phyloP scores from a whole-genome alignment of 1,139 yeast genomes.

The Tardiomyces depauwii region DNA sequence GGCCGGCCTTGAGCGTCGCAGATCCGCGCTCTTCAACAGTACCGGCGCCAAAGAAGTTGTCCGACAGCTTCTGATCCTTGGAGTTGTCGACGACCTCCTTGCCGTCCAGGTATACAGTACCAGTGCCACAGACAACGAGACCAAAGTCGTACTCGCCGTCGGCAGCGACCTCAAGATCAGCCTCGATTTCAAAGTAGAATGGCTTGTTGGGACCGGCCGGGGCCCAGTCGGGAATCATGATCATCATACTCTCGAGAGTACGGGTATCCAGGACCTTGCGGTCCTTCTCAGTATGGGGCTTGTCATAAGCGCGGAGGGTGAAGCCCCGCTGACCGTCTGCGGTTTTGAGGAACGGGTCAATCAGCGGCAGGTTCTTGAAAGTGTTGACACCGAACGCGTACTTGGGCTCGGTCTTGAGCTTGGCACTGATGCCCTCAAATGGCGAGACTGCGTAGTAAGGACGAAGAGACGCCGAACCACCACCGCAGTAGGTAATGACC shows the following conservation, averaged over 20 bases:
- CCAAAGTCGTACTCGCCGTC: constrained; percentile 43
- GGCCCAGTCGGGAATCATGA: constrained; percentile 39
- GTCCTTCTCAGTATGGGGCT: constrained; percentile 28
- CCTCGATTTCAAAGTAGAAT: constrained; percentile 38
- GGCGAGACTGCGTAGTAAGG: constrained; percentile 40
- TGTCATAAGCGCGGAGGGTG: constrained; percentile 30
- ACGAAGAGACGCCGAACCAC: constrained; percentile 41
- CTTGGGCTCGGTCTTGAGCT: constrained; percentile 21
- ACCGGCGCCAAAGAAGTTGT: constrained; percentile 40
- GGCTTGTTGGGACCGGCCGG: constrained; percentile 22
- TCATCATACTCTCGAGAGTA: constrained; percentile 26
- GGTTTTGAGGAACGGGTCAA: constrained; percentile 18
- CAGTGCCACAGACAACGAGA: constrained; percentile 41
- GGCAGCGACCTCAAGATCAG: constrained; percentile 35
- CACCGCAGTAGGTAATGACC: constrained; percentile 35
- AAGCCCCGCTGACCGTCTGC: constrained; percentile 34
- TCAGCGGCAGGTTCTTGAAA: constrained; percentile 23
- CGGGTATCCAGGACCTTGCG: constrained; percentile 30
- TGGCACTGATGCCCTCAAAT: constrained; percentile 31
- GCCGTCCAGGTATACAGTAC: constrained; percentile 40
- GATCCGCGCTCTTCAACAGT: constrained; percentile 37
- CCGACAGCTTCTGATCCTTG: constrained; percentile 39
- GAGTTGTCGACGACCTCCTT: constrained; percentile 46
- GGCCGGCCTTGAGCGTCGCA: constrained; percentile 32
- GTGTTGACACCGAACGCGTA: constrained; percentile 30